Evolutionary conservation across 2,329 filamentous ascomycete species (phyloP).

Genomic region (Botrytis fabae): DNA sequence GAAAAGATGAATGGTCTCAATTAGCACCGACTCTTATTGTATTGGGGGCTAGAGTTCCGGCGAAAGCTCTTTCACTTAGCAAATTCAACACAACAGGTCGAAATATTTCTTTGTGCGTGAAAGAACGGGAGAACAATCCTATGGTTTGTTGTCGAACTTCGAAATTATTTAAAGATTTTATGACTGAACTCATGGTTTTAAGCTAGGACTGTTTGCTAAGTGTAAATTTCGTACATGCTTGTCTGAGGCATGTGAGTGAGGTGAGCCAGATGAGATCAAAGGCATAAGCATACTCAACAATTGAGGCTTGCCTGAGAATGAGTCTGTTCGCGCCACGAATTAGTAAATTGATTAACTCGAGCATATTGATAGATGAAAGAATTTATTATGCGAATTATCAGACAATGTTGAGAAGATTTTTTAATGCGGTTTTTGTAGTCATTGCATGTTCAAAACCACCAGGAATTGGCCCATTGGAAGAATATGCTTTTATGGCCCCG

Average conservation of each 20-base stretch:
- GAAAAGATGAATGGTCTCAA: not conserved
- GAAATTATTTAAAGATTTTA: not conserved
- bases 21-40: not conserved
- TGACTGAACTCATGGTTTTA: not conserved
- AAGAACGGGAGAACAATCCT: not conserved
- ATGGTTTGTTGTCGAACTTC: not conserved
- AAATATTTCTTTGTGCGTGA: not conserved
- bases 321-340: not conserved
- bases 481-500: conserved; percentile 55
- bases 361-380: not conserved
- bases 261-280: not conserved
- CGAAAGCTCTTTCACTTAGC: too few relatives aligned
- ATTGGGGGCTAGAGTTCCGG: not conserved
- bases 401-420: conserved; percentile 66
- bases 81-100: not conserved
- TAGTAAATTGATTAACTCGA: not conserved
- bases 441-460: conserved; percentile 42
- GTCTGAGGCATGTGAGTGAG: not conserved
- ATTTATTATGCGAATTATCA: conserved; percentile 44
- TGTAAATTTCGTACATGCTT: not conserved
- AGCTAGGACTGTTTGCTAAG: not conserved
- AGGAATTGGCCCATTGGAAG: conserved; percentile 38
- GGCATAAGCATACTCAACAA: not conserved
- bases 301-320: not conserved
- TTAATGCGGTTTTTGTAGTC: conserved; percentile 64